Evolutionary conservation across 2,329 filamentous ascomycete genomes (phyloP), one percentile per base, ranked within the genome.

Genomic region (Penicillium sp.): DNA sequence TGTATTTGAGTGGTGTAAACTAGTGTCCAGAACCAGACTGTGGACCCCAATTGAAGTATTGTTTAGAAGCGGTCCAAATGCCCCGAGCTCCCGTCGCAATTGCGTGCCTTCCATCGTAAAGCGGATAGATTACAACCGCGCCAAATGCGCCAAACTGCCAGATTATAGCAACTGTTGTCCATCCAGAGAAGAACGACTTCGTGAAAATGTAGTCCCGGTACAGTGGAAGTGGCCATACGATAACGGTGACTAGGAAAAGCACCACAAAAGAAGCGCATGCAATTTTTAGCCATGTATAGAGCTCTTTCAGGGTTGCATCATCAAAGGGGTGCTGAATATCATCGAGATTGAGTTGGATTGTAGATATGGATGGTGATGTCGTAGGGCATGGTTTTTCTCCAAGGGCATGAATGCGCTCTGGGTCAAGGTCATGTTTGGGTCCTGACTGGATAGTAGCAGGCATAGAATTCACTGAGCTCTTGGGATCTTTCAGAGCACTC

Each of bases 191-290:
- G 57, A 82, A 81, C 0, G 70, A 63, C 61, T 74, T 75, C 0
- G 73, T 79, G 58, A 82, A 82, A 39, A 82, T 74, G 52, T 77
- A 82, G 48, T 72, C 59, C 0, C 79, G 75, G 59, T 82, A 82
- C 5, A 82, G 69, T 22, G 80, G 79, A 67, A 83, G 70, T 0
- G 79, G 80, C 80, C 79, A 82, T 1, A 75, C 60, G 11, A 83
- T 62, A 26, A 80, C 76, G 0, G 80, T 82, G 10, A 79, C 66
- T 8, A 80, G 62, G 1, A 82, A 73, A 48, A 80, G 73, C 33
- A 76, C 66, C 1, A 77, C 63, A 48, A 76, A 78, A 19, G 75
- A 73, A 1, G 70, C 59, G 64, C 74, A 74, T 0, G 79, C 77
- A 53, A 79, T 75, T 4, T 68, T 70, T 19, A 72, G 69, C 77